Evolutionary conservation across 140 eudicot species (phyloP), one percentile per base, ranked within the genome.

Genomic region (Erigeron philadelphicus): DNA sequence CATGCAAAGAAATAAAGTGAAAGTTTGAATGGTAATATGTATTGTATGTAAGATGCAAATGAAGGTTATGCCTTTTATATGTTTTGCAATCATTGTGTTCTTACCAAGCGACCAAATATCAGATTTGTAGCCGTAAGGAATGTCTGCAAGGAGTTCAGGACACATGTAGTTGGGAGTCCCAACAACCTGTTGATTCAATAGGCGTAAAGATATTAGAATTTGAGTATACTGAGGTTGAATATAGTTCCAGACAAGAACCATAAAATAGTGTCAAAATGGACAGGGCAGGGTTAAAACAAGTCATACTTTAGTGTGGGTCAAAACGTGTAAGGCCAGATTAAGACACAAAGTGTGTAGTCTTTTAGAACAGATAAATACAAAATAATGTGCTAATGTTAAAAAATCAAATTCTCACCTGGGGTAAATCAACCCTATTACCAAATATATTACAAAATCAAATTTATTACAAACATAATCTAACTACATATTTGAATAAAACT

Each of bases 61-160:
- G n/a, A 2, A 67, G 61, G 17, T 23, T 23, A 25, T 13, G 52
- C 35, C 18, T 17, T 35, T 60, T 31, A 7, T 35, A 61, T 48
- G 60, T 63, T 62, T 13, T 10, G 40, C 10, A 43, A 66, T 44
- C 15, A 11, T 58, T 3, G 64, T 16, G 61, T 76, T 63, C 77
- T 79, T 89, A 92, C 98, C 98, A 58, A 92, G 96, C 9, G 95
- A 89, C 98, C 98, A 92, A 61, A 92, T 84, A 81, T 92, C 97
- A 11, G 97, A 90, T 80, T 90, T 90, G 77, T 85, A 90, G 64
- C 97, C 95, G 9, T 83, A 88, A 16, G 97, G 96, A 57, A 90
- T 86, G 78, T 91, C 95, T 25, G 95, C 95, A 56, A 85, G 89
- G 63, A 88, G 88, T 84, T 91, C 97, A 0, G 97, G 97, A 62